Evolutionary conservation across 352 stramenopile genomes (phyloP).

Genomic region (Peronospora belbahrii): DNA sequence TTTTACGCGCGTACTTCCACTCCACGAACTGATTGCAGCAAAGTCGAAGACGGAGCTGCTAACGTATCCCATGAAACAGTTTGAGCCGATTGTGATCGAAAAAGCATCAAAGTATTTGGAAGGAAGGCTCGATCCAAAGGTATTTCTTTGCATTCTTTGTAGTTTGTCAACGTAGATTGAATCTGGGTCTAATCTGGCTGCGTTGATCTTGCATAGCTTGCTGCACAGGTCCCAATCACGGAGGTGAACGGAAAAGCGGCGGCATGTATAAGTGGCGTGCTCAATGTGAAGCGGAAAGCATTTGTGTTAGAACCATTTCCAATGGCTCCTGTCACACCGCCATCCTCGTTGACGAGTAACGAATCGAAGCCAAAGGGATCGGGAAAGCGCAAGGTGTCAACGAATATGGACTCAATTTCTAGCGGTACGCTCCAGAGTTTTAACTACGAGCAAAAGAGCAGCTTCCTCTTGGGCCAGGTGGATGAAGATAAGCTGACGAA

Average conservation of each 20-base stretch:
- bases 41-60: constrained; percentile 63
- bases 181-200: background rate
- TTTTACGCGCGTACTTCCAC: constrained; percentile 61
- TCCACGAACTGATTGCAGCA: constrained; percentile 62
- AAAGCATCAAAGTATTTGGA: constrained; percentile 82
- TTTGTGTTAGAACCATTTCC: constrained; percentile 44
- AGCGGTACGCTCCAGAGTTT: constrained; percentile 26
- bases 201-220: constrained; percentile 27
- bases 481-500: constrained; percentile 74
- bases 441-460: constrained; percentile 54
- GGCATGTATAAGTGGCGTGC: constrained; percentile 46
- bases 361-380: constrained; percentile 19
- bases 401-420: constrained; percentile 11
- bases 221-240: constrained; percentile 45
- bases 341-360: constrained; percentile 6
- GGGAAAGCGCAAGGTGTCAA: constrained; percentile 22
- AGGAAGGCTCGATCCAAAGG: constrained; percentile 60
- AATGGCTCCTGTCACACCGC: background rate
- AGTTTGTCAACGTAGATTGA: background rate
- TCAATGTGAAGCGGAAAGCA: constrained; percentile 47
- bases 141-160: constrained; percentile 10
- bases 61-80: constrained; percentile 61
- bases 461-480: constrained; percentile 56
- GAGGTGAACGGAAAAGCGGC: constrained; percentile 68
- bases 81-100: constrained; percentile 63